A percentile compares a stretch with the other conserved stretches of the same genome.
These are phyloP conservation scores for Logfia minima DNA, from an alignment of 129 eudicot genomes.

Conservation along the genomic window DNA sequence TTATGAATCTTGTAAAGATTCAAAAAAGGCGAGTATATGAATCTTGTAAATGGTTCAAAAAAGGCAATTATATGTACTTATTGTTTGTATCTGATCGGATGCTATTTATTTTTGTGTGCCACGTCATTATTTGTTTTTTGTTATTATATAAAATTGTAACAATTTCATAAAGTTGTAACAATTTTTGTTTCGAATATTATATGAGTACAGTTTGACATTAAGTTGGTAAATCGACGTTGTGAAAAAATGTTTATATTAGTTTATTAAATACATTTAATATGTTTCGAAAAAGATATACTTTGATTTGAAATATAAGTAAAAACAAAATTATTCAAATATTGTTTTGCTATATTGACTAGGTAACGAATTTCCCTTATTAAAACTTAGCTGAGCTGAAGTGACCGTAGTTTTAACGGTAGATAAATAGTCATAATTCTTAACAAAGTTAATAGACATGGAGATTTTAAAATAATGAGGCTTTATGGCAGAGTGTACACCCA, in stretches of 20 bases:
- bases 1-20: constrained; percentile 1
- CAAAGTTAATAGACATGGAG: no score
- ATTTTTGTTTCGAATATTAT: background rate
- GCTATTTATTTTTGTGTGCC: background rate
- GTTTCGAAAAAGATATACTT: background rate
- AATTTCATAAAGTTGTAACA: constrained; percentile 17
- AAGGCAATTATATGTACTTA: background rate
- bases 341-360: no score
- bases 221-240: background rate
- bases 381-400: background rate
- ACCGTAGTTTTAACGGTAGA: no score
- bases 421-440: background rate
- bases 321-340: no score
- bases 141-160: constrained; percentile 16
- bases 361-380: background rate
- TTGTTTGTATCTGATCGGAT: background rate
- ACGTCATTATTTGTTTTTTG: background rate
- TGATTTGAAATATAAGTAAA: no score
- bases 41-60: background rate
- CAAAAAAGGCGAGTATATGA: background rate
- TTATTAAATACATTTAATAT: background rate
- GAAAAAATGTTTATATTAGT: background rate
- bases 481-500: no score
- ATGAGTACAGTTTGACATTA: background rate
- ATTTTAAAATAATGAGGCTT: no score